These are phyloP conservation scores for Candida awuae DNA, from an alignment of 805 yeast genomes.

Conservation along the genomic window DNA sequence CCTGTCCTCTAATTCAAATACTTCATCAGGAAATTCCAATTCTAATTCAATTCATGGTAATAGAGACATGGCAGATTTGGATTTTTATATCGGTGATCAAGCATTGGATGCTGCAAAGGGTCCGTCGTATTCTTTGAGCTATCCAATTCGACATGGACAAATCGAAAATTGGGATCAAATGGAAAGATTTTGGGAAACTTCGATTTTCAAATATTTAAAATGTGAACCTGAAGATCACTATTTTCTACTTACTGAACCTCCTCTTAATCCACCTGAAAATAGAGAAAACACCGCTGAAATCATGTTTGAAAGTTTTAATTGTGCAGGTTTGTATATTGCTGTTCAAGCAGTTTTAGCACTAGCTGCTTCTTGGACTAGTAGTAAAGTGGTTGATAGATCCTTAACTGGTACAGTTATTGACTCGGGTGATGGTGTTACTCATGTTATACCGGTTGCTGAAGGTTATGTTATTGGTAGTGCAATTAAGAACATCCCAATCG, in stretches of 20 bases:
- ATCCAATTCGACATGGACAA: conserved; percentile 97
- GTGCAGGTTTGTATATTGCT: conserved; percentile 97
- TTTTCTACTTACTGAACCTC: conserved; percentile 94
- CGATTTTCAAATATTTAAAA: conserved; percentile 90
- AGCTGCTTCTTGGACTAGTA: conserved; percentile 98
- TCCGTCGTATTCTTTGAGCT: conserved; percentile 75
- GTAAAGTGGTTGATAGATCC: conserved; percentile 90
- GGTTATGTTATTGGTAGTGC: conserved; percentile 98
- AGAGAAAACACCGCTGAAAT: conserved; percentile 98
- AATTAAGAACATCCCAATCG: conserved; percentile 94
- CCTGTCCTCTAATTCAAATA: conserved; percentile 21
- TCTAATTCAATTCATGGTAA: conserved; percentile 30
- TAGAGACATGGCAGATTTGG: conserved; percentile 89
- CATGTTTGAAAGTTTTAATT: conserved; percentile 96
- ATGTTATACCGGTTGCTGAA: conserved; percentile 98
- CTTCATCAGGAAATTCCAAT: not conserved
- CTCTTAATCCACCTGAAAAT: conserved; percentile 98
- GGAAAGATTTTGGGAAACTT: conserved; percentile 98
- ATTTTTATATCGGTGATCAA: conserved; percentile 92
- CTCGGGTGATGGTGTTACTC: conserved; percentile 98
- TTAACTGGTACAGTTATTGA: conserved; percentile 98
- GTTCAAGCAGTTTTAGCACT: conserved; percentile 98
- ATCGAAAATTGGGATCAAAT: conserved; percentile 99
- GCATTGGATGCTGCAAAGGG: conserved; percentile 89
- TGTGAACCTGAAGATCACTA: conserved; percentile 99